Evolutionary conservation across 768 basidiomycete genomes (phyloP).

Genomic region (Cubamyces sp.): DNA sequence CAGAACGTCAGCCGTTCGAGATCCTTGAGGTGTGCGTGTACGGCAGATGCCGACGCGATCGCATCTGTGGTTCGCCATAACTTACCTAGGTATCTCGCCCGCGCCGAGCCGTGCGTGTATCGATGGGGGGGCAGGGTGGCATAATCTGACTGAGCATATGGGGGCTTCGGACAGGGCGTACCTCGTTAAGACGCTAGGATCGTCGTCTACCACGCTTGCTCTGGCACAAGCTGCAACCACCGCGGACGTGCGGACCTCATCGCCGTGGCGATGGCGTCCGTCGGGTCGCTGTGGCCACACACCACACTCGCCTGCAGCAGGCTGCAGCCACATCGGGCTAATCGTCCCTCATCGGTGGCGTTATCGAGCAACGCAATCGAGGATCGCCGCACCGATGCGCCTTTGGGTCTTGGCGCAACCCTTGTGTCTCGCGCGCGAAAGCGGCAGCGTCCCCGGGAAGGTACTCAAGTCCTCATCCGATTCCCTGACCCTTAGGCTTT

Average conservation of each 20-base stretch:
- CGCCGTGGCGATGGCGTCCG: background rate
- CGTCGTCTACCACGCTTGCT: no score
- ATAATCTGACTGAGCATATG: background rate
- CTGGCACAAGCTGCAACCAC: no score
- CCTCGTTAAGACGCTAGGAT: background rate
- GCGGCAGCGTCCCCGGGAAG: background rate
- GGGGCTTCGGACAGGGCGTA: background rate
- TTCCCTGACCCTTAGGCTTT: no score
- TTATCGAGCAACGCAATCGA: constrained; percentile 1
- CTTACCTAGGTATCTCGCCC: background rate
- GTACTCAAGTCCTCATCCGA: no score
- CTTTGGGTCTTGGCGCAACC: background rate
- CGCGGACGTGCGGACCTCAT: constrained; percentile 4
- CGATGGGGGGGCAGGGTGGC: background rate
- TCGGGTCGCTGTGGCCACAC: background rate
- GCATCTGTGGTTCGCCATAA: background rate
- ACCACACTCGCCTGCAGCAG: background rate
- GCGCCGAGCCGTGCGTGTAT: background rate
- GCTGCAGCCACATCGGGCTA: background rate
- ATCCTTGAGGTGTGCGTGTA: background rate
- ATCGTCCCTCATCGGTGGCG: constrained; percentile 9
- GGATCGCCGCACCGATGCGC: constrained; percentile 4
- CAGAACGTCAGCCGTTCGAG: background rate
- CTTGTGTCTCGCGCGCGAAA: background rate
- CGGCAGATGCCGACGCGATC: background rate